These are phyloP conservation scores for Neonectria sp. DNA, from an alignment of 2,329 filamentous ascomycete species.

Conservation along the genomic window DNA sequence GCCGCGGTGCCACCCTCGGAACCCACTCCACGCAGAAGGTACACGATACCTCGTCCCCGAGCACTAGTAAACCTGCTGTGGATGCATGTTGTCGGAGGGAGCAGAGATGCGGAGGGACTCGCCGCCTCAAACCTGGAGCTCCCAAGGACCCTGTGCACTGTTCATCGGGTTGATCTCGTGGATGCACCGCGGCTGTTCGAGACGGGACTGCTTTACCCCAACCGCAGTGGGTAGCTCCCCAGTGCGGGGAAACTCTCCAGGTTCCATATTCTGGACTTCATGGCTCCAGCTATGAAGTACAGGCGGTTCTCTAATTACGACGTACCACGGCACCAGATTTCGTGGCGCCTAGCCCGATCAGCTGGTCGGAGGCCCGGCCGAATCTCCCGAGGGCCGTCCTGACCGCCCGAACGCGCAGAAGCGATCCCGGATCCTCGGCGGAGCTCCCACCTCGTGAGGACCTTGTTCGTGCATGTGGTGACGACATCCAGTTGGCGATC, in stretches of 20 bases:
- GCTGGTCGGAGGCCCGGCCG: constrained; percentile 1
- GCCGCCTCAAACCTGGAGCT: not conserved
- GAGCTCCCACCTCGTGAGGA: too few species aligned
- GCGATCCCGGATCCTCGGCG: not conserved
- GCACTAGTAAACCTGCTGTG: not conserved
- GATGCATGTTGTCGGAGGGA: not conserved
- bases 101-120: not conserved
- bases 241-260: constrained; percentile 3
- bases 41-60: constrained; percentile 8
- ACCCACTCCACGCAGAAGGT: constrained; percentile 2
- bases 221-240: not conserved
- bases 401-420: not conserved
- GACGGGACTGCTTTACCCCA: not conserved
- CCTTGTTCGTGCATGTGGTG: not conserved
- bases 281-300: not conserved
- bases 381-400: not conserved
- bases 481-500: not conserved
- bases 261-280: not conserved
- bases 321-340: not conserved
- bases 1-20: constrained; percentile 22
- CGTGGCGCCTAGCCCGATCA: not conserved
- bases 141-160: too few species aligned
- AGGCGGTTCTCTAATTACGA: not conserved
- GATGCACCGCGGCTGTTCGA: not conserved
- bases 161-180: not conserved